These are phyloP conservation scores for Cyphellophora attinorum DNA, from an alignment of 2,329 filamentous ascomycete species.

Conservation along the genomic window DNA sequence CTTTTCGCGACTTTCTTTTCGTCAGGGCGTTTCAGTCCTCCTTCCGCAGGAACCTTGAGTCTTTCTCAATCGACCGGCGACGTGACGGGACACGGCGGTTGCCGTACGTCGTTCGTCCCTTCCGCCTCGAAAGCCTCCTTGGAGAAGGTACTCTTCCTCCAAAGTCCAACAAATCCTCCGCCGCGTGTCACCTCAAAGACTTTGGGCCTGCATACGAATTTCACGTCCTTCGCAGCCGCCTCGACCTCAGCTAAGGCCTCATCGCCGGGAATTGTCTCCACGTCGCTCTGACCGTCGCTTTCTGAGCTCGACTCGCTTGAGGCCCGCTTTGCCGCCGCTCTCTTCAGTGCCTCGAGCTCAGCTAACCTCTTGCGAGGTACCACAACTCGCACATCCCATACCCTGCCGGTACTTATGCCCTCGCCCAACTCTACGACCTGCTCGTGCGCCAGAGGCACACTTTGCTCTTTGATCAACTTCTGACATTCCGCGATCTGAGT, in stretches of 20 bases:
- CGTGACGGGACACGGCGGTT: no score
- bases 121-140: no score
- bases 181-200: constrained; percentile 37
- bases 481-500: constrained; percentile 65
- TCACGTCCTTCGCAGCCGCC: not conserved
- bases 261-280: not conserved
- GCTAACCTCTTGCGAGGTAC: constrained; percentile 15
- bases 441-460: constrained; percentile 43
- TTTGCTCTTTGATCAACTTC: constrained; percentile 41
- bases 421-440: constrained; percentile 35
- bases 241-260: constrained; percentile 1
- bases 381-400: constrained; percentile 37
- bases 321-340: constrained; percentile 23
- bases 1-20: no score
- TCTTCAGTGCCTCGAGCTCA: not conserved
- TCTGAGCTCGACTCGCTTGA: not conserved
- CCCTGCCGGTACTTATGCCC: constrained; percentile 35
- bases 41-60: no score
- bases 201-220: constrained; percentile 43
- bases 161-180: constrained; percentile 44
- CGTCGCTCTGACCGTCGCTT: constrained; percentile 11
- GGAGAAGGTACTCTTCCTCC: constrained; percentile 26
- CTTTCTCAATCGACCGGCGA: no score
- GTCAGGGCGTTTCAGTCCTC: no score
- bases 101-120: no score